Evolutionary conservation across 257 asterid species (phyloP).

Genomic region (Nicotiana undulata): DNA sequence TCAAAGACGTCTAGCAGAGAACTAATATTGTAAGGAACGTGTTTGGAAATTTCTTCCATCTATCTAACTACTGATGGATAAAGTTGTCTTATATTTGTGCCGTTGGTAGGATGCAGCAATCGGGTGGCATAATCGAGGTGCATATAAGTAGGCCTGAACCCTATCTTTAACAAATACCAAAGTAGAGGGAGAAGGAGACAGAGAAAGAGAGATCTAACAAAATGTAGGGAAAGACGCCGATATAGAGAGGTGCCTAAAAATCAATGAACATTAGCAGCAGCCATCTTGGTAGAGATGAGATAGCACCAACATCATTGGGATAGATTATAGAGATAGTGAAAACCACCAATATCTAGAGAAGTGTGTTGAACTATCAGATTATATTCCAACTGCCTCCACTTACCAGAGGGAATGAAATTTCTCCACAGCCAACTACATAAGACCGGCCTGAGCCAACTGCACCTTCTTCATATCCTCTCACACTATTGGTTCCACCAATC

Average conservation of each 20-base stretch:
- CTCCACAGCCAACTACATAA: conserved; percentile 80
- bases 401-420: conserved; percentile 87
- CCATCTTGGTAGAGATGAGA: neutral
- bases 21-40: neutral
- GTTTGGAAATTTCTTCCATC: neutral
- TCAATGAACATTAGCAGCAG: neutral
- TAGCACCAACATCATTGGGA: neutral
- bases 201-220: neutral
- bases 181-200: neutral
- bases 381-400: conserved; percentile 20
- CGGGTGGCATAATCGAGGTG: neutral
- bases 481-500: conserved; percentile 94
- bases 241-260: neutral
- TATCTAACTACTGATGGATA: neutral
- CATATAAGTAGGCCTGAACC: neutral
- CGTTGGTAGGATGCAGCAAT: neutral
- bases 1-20: neutral
- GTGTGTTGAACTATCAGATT: neutral
- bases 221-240: neutral
- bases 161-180: neutral
- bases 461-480: conserved; percentile 97
- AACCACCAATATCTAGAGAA: neutral
- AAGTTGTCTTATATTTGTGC: neutral
- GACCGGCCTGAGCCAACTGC: conserved; percentile 93
- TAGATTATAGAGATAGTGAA: neutral